Base-by-base conservation (phyloP, 331 rosid genomes). In the Malus hybrid region DNA sequence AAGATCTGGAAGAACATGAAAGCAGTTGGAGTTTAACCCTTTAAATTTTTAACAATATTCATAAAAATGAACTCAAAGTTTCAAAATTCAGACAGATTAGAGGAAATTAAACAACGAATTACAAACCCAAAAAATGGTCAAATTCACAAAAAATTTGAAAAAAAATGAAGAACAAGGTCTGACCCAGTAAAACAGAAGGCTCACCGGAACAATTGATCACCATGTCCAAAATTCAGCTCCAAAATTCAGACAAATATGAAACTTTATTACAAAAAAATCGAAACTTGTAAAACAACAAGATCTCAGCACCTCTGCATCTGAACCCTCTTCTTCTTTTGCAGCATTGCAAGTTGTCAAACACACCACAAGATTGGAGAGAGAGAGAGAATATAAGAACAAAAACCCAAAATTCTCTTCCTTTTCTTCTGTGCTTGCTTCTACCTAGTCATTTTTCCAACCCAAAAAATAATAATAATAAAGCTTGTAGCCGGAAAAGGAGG, bases 1-100 rank as follows among this genome's bases (percentile, higher is more conserved):
- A 14, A 11, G 32, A 69, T 42, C 55, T 7, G n/a, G 39, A 18
- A 65, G 69, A 33, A 18, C 44, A n/a, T 34, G 54, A 33, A 33
- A 73, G n/a, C 33, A 80, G 29, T 54, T 16, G 14, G 24, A 74
- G 70, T 74, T 74, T 65, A 71, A 80, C 71, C 62, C 63, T 33
- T 36, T 19, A 27, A 57, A 61, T 48, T 15, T 11, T 16, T 36
- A 59, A 65, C 24, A 65, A 50, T 5, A 4, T 14, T 19, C 2
- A 63, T 20, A 46, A 36, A 54, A 28, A 6, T 19, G 24, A 70
- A 70, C 39, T 52, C 16, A 20, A 59, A 7, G 56, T 19, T 20
- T 10, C 28, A 62, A 68, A 80, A 32, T 80, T 80, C 32, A 61
- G 55, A 62, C 6, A 39, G 29, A 24, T 10, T 15, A 32, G 31